These are phyloP conservation scores for Groenewaldozyma sp. DNA, from an alignment of 1,139 yeast species.

Conservation along the genomic window DNA sequence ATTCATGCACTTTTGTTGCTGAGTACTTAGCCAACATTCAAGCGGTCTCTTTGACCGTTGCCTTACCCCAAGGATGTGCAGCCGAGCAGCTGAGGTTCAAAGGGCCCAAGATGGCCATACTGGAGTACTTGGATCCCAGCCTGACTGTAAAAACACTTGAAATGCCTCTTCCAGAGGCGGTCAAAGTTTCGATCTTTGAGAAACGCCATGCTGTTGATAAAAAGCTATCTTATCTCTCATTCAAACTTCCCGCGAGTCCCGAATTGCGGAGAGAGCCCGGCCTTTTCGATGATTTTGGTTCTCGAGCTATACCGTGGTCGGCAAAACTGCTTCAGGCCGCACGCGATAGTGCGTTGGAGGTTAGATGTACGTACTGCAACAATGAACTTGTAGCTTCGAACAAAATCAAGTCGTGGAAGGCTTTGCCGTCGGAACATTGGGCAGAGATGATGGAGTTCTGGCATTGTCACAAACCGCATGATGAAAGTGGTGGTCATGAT, in stretches of 20 bases:
- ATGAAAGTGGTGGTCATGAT: slow-evolving; percentile 20
- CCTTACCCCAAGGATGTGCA: slow-evolving; percentile 12
- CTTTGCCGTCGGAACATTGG: slow-evolving; percentile 92
- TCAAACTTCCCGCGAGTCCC: slow-evolving; percentile 20
- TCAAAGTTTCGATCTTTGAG: slow-evolving; percentile 15
- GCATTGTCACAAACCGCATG: slow-evolving; percentile 91
- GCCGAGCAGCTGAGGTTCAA: slow-evolving; percentile 14
- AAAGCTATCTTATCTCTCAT: slow-evolving; percentile 11
- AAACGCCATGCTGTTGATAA: slow-evolving; percentile 8
- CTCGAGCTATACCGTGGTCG: slow-evolving; percentile 16
- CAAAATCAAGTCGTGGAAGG: slow-evolving; percentile 28
- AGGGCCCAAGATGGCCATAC: slow-evolving; percentile 11
- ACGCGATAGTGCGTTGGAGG: not conserved
- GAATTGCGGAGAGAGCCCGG: slow-evolving; percentile 7
- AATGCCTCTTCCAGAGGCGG: slow-evolving; percentile 18
- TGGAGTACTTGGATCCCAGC: slow-evolving; percentile 10
- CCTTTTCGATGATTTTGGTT: not conserved
- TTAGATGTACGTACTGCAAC: not conserved
- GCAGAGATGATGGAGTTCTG: slow-evolving; percentile 93
- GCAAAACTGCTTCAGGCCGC: not conserved
- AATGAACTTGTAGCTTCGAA: not conserved
- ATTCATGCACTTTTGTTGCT: slow-evolving; percentile 17
- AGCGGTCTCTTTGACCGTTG: slow-evolving; percentile 21
- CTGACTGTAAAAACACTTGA: not conserved
- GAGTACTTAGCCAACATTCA: slow-evolving; percentile 29